These are phyloP conservation scores for Fomitopsis palustris DNA, from an alignment of 1,284 basidiomycete genomes.

Conservation along the genomic window DNA sequence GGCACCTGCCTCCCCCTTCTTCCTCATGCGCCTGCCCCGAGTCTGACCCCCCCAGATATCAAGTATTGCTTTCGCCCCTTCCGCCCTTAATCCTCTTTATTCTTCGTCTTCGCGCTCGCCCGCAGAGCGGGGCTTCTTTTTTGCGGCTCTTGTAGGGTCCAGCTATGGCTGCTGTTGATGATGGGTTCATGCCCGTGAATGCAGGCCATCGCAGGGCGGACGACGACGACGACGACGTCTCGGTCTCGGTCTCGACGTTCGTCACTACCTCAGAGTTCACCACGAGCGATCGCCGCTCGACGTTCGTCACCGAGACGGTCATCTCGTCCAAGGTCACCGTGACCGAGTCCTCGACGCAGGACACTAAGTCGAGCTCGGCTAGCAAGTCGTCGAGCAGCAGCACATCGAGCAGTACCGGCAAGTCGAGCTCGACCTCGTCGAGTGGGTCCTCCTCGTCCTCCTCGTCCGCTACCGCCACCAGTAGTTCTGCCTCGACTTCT, in stretches of 20 bases:
- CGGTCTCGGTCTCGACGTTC: neutral
- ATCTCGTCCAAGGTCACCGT: constrained; percentile 3
- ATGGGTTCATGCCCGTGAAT: neutral
- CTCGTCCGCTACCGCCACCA: neutral
- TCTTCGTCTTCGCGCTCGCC: neutral
- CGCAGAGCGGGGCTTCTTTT: neutral
- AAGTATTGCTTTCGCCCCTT: too few relatives aligned
- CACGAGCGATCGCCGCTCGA: neutral
- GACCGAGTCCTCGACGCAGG: neutral
- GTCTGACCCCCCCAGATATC: too few relatives aligned
- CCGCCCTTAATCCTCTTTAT: neutral
- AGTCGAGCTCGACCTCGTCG: neutral
- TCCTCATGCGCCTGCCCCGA: neutral
- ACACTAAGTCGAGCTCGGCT: neutral
- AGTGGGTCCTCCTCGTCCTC: neutral
- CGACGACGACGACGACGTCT: neutral
- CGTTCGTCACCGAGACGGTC: neutral
- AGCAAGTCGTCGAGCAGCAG: neutral
- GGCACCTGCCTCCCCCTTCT: too few relatives aligned
- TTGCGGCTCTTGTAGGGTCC: neutral
- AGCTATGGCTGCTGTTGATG: neutral
- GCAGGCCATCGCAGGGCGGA: neutral
- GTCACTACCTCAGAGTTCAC: neutral
- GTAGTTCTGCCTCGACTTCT: neutral
- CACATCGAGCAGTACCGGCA: neutral